phyloP scores from a whole-genome alignment of 495 filamentous ascomycete species.

The Cercophora newfieldiana region DNA sequence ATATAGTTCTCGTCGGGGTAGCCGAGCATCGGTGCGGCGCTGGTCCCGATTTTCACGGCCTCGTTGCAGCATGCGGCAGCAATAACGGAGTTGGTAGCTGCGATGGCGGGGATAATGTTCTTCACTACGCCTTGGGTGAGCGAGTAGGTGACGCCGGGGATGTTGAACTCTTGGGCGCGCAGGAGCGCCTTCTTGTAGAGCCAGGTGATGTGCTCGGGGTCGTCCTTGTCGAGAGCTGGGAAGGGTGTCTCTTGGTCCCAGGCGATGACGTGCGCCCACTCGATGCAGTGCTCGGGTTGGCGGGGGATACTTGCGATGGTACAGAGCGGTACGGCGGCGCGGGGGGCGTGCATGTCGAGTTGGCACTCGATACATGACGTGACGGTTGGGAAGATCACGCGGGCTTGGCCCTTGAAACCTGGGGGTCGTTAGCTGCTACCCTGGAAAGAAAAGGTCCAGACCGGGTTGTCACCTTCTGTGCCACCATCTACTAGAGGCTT shows the following conservation, averaged over 20 bases:
- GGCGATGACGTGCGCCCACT: conserved; percentile 91
- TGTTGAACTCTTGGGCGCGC: conserved; percentile 85
- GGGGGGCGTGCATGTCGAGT: conserved; percentile 94
- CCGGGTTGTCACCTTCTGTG: conserved; percentile 59
- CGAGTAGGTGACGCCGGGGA: conserved; percentile 91
- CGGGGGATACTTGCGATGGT: conserved; percentile 96
- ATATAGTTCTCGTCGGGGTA: conserved; percentile 74
- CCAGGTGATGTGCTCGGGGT: conserved; percentile 97
- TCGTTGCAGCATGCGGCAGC: conserved; percentile 95
- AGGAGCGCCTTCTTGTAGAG: conserved; percentile 81
- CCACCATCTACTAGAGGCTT: conserved; percentile 96
- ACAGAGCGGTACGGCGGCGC: conserved; percentile 91
- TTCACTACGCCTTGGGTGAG: conserved; percentile 98
- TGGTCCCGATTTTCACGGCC: conserved; percentile 89
- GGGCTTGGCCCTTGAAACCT: conserved; percentile 95
- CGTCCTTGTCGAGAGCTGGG: conserved; percentile 82
- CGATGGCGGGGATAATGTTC: conserved; percentile 99
- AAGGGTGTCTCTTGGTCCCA: conserved; percentile 65
- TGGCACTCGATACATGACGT: conserved; percentile 98
- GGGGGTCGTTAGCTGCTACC: not conserved
- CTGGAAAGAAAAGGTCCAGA: not conserved
- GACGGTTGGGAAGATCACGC: conserved; percentile 88
- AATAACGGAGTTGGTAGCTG: conserved; percentile 95
- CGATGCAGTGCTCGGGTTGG: conserved; percentile 97
- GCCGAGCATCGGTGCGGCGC: conserved; percentile 71